Percentiles rank a stretch among this genome's conserved stretches.
Evolutionary conservation across 169 alveolate genomes (phyloP).

Genomic region (Cryptosporidium parvum): DNA sequence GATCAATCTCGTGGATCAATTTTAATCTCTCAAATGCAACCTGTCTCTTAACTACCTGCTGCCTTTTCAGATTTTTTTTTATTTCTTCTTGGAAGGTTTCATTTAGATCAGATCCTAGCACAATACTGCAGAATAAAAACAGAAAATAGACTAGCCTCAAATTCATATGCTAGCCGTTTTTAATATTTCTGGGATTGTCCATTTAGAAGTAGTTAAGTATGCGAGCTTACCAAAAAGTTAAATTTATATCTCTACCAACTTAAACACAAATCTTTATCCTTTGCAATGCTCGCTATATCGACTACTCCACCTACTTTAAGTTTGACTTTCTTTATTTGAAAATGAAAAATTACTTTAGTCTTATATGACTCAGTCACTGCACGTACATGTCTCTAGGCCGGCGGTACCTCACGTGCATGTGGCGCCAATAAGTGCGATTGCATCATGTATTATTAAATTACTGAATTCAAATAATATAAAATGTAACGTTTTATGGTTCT

Average conservation of each 20-base stretch:
- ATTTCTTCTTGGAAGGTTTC: conserved; percentile 29
- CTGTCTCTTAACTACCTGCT: conserved; percentile 45
- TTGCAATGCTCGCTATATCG: too few species aligned
- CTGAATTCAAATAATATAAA: too few species aligned
- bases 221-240: background rate
- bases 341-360: background rate
- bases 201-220: background rate
- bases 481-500: too few species aligned
- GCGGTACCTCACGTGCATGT: conserved; percentile 38
- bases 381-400: conserved; percentile 10
- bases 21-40: conserved; percentile 64
- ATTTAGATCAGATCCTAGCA: conserved; percentile 32
- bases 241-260: background rate
- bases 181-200: conserved; percentile 1
- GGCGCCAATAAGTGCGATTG: background rate
- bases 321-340: background rate
- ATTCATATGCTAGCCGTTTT: conserved; percentile 28
- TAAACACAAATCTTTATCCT: background rate
- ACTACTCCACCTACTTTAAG: background rate
- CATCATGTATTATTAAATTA: background rate
- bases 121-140: background rate
- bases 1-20: conserved; percentile 40
- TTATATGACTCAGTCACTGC: background rate
- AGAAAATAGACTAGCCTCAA: conserved; percentile 19
- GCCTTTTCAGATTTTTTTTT: conserved; percentile 19